phyloP scores from a whole-genome alignment of 768 basidiomycete genomes.

The Lepiota subincarnata region DNA sequence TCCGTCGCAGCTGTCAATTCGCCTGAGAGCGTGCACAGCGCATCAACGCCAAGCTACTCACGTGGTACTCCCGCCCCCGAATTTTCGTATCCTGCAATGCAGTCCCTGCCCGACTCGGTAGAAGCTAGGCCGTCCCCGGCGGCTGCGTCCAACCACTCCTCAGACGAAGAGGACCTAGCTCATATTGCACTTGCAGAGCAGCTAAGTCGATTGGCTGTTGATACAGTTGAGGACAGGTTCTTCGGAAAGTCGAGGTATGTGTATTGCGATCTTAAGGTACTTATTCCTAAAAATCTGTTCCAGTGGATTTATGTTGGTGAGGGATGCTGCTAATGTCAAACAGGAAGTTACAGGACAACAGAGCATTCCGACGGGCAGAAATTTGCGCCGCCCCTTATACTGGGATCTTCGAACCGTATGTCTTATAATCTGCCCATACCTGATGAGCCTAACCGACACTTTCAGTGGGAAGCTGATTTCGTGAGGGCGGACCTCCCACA shows the following conservation, averaged over 20 bases:
- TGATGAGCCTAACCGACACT: not conserved
- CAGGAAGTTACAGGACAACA: slow-evolving; percentile 30
- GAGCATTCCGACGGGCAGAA: slow-evolving; percentile 8
- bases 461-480: slow-evolving; percentile 34
- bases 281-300: not conserved
- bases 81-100: slow-evolving; percentile 16
- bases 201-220: slow-evolving; percentile 25
- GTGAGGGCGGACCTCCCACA: slow-evolving; percentile 19
- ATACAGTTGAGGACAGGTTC: slow-evolving; percentile 30
- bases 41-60: not conserved
- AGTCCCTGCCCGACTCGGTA: slow-evolving; percentile 12
- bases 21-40: slow-evolving; percentile 7
- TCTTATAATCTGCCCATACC: not conserved
- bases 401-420: slow-evolving; percentile 29
- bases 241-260: slow-evolving; percentile 37
- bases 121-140: slow-evolving; percentile 12
- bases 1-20: slow-evolving; percentile 7
- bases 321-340: slow-evolving; percentile 39
- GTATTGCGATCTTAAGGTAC: not conserved
- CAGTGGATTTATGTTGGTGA: slow-evolving; percentile 40
- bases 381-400: slow-evolving; percentile 22
- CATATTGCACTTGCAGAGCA: slow-evolving; percentile 31
- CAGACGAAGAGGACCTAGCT: slow-evolving; percentile 27
- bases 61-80: slow-evolving; percentile 10
- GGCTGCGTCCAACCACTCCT: slow-evolving; percentile 13